phyloP scores from a whole-genome alignment of 2,329 filamentous ascomycete species.

The Botrytis pseudocinerea region DNA sequence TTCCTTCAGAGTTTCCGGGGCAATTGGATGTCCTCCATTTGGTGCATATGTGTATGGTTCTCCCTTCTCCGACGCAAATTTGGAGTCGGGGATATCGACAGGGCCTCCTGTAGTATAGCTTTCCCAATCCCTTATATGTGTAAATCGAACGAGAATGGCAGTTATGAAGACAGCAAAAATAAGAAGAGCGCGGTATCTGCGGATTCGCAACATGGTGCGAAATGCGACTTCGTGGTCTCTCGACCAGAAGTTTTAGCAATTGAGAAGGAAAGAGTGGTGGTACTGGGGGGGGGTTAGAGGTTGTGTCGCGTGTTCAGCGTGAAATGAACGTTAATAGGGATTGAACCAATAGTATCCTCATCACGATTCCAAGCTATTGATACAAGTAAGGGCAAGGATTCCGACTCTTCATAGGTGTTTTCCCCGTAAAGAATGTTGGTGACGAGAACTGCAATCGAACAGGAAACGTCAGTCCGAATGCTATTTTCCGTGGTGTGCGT shows the following conservation, averaged over 20 bases:
- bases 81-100: slow-evolving; percentile 18
- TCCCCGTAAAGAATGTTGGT: neutral
- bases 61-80: slow-evolving; percentile 16
- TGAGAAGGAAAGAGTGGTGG: neutral
- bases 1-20: slow-evolving; percentile 9
- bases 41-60: neutral
- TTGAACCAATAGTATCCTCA: slow-evolving; percentile 17
- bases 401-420: no score
- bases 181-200: slow-evolving; percentile 61
- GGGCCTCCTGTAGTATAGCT: slow-evolving; percentile 21
- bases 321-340: slow-evolving; percentile 9
- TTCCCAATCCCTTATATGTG: slow-evolving; percentile 28
- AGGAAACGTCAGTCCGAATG: neutral
- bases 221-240: slow-evolving; percentile 19
- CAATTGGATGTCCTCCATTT: neutral
- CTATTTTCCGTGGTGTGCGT: neutral
- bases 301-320: slow-evolving; percentile 17
- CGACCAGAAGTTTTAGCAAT: slow-evolving; percentile 13
- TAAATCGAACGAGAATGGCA: slow-evolving; percentile 30
- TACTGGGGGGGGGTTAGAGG: neutral
- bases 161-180: slow-evolving; percentile 30
- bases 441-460: neutral
- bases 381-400: neutral
- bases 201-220: slow-evolving; percentile 54
- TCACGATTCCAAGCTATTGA: slow-evolving; percentile 6